Evolutionary conservation across 2,329 filamentous ascomycete species (phyloP), one percentile per base, ranked within the genome.

Genomic region (Atkinsonella hypoxylon): DNA sequence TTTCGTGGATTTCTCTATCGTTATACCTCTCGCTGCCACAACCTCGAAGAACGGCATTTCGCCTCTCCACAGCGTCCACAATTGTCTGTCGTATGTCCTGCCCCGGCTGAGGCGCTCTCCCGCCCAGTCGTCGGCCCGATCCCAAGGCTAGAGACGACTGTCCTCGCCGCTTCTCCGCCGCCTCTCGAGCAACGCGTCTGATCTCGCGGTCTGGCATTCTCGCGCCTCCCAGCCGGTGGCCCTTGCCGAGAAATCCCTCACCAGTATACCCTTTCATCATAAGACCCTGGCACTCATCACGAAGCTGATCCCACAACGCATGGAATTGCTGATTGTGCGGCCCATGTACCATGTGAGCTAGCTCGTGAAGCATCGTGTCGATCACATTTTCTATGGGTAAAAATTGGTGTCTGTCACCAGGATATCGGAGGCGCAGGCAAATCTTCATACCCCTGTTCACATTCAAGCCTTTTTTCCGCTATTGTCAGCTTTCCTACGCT

Each of bases 331-430:
- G 76, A 62, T 96, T 82, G 64, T 97, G 91, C 1, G 87, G 87
- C 0, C 88, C 89, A 65, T 85, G 82, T 11, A 89, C 78, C 56
- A 86, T 95, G 62, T 97, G 91, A n/a, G 81, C 83, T 2, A 97
- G 78, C 72, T 97, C 91, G 64, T 97, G 91, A 18, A 97, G 79
- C 82, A 97, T 86, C 0, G 91, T 97, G 65, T 96, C 89, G 42
- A 89, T 75, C 8, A 95, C 77, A 56, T 86, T 74, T 61, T 96
- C 89, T 51, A 90, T 70, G 1, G 86, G 83, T 18, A 95, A 67
- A 61, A 97, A 97, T 58, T 88, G 82, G 39, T 73, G 80, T 10
- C 78, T 75, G 63, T 95, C 87, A 58, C 78, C 74, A 6, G 86
- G 73, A 65, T 93, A 84, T 51, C 91, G 83, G 52, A 97, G 71